Conservation (phyloP, 1,139 yeast genomes). For the Lodderomyces jiufengensis region DNA sequence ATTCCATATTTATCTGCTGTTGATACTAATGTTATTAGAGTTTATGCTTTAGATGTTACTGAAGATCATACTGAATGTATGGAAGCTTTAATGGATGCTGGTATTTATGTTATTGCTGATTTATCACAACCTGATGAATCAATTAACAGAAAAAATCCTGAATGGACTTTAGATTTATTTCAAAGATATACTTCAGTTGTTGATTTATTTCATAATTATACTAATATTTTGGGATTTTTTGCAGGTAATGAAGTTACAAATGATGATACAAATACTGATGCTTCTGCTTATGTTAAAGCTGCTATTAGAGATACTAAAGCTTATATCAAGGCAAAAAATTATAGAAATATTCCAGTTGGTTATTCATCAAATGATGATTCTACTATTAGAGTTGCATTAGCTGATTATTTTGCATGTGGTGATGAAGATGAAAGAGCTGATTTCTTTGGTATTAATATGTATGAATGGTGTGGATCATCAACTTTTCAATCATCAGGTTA, state of each 20-base stretch:
- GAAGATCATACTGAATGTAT: constrained; percentile 67
- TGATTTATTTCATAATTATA: constrained; percentile 66
- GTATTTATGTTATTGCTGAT: constrained; percentile 76
- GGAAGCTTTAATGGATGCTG: constrained; percentile 64
- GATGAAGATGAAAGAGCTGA: constrained; percentile 65
- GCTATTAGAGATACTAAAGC: constrained; percentile 81
- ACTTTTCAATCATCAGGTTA: constrained; percentile 68
- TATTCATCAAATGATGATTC: constrained; percentile 85
- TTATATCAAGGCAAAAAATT: constrained; percentile 61
- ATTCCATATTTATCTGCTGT: constrained; percentile 62
- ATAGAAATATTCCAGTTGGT: constrained; percentile 80
- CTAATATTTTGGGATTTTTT: constrained; percentile 80
- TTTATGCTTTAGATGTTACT: constrained; percentile 66
- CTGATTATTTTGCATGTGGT: constrained; percentile 84
- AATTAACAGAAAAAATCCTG: constrained; percentile 57
- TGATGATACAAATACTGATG: constrained; percentile 63
- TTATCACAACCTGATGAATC: constrained; percentile 64
- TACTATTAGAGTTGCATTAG: constrained; percentile 65
- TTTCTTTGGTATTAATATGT: constrained; percentile 92
- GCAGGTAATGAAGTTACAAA: constrained; percentile 93
- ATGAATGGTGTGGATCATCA: constrained; percentile 91
- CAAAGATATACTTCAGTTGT: constrained; percentile 71
- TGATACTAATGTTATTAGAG: constrained; percentile 66
- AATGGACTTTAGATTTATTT: constrained; percentile 62
- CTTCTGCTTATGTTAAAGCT: constrained; percentile 88